phyloP scores from a whole-genome alignment of 805 yeast genomes.

The Blastobotrys peoriensis region DNA sequence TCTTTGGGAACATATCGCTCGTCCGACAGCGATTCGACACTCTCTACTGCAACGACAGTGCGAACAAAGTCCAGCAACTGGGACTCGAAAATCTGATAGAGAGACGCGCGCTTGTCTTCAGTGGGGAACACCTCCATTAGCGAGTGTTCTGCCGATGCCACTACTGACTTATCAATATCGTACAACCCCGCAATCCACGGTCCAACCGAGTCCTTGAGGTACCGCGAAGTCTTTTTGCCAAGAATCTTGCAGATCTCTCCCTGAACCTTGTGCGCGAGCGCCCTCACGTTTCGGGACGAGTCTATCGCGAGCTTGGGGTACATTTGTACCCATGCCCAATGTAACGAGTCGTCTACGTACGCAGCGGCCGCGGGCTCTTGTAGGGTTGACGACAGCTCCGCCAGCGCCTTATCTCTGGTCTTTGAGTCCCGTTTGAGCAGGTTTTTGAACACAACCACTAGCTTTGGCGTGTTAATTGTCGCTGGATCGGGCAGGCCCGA shows the following conservation, averaged over 20 bases:
- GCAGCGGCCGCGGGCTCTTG: slow-evolving; percentile 22
- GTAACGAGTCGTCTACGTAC: slow-evolving; percentile 46
- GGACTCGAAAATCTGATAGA: slow-evolving; percentile 55
- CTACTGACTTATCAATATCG: slow-evolving; percentile 63
- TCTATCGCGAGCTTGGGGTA: slow-evolving; percentile 77
- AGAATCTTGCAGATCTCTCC: slow-evolving; percentile 43
- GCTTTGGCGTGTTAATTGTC: slow-evolving; percentile 39
- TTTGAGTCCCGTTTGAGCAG: slow-evolving; percentile 71
- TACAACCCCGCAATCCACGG: slow-evolving; percentile 64
- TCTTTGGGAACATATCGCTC: slow-evolving; percentile 61
- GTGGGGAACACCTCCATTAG: slow-evolving; percentile 52
- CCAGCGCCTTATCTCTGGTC: slow-evolving; percentile 78
- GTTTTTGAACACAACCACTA: slow-evolving; percentile 66
- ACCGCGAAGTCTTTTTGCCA: slow-evolving; percentile 55
- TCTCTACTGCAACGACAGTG: slow-evolving; percentile 50
- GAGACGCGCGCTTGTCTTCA: slow-evolving; percentile 44
- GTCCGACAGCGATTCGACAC: slow-evolving; percentile 62
- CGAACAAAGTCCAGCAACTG: slow-evolving; percentile 51
- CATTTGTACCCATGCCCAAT: slow-evolving; percentile 66
- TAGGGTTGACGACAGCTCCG: slow-evolving; percentile 42
- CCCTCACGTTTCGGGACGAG: slow-evolving; percentile 58
- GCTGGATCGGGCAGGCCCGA: slow-evolving; percentile 73
- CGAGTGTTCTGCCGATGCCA: slow-evolving; percentile 42
- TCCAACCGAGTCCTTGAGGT: slow-evolving; percentile 66
- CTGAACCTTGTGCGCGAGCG: slow-evolving; percentile 58